These are phyloP conservation scores for Dianthus caryophyllus DNA, from an alignment of 148 eudicot genomes.

Conservation along the genomic window DNA sequence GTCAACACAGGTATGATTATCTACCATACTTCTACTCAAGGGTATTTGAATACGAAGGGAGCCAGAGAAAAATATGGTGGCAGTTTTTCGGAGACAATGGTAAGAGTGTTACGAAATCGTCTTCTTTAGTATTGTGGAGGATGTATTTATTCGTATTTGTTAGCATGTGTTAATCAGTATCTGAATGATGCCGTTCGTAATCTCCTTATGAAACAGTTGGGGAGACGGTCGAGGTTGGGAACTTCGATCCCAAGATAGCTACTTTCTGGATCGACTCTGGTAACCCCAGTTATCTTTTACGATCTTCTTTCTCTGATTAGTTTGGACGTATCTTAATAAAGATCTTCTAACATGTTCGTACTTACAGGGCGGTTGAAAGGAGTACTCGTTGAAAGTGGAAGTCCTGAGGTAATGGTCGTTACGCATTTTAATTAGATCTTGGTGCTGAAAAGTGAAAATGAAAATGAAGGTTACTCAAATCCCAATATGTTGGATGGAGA, in stretches of 20 bases:
- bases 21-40: constrained; percentile 94
- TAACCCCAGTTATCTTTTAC: constrained; percentile 19
- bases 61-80: constrained; percentile 97
- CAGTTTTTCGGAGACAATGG: constrained; percentile 98
- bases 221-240: constrained; percentile 81
- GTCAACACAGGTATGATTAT: constrained; percentile 67
- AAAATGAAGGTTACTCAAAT: not conserved
- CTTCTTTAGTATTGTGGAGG: not conserved
- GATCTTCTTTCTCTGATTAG: not conserved
- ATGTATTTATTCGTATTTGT: not conserved
- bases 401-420: constrained; percentile 66
- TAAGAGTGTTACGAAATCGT: constrained; percentile 22
- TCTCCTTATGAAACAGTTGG: constrained; percentile 62
- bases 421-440: not conserved
- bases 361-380: constrained; percentile 82
- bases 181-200: constrained; percentile 15
- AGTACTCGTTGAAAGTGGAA: constrained; percentile 93
- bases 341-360: constrained; percentile 8
- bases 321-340: not conserved
- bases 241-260: constrained; percentile 93
- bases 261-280: constrained; percentile 98
- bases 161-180: constrained; percentile 8
- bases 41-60: constrained; percentile 95
- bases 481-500: not conserved
- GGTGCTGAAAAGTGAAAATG: not conserved